phyloP scores from a whole-genome alignment of 257 asterid species.

The Dorcoceras hygrometricum region DNA sequence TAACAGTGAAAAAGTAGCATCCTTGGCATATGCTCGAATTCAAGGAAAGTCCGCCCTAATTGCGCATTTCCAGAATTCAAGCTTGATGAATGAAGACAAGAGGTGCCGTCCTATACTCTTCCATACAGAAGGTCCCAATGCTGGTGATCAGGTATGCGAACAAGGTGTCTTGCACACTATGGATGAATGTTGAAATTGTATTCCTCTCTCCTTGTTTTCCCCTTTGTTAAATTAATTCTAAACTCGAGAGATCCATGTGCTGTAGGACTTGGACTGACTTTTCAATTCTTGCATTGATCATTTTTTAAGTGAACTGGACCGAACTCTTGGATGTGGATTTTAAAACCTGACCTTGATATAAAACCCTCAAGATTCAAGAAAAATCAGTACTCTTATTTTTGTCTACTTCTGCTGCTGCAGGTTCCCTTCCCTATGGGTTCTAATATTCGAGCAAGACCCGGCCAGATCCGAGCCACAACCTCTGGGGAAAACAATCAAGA shows the following conservation, averaged over 20 bases:
- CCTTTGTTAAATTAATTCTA: constrained; percentile 2
- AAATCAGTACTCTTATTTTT: background rate
- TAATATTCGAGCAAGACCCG: constrained; percentile 69
- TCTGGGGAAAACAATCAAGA: constrained; percentile 68
- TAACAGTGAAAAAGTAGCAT: constrained; percentile 97
- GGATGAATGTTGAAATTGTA: background rate
- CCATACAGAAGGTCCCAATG: constrained; percentile 99
- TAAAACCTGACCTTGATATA: background rate
- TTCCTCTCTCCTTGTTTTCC: background rate
- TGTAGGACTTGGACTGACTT: background rate
- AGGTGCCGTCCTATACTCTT: constrained; percentile 97
- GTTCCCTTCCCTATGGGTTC: constrained; percentile 99
- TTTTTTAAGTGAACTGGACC: background rate
- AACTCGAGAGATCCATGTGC: background rate
- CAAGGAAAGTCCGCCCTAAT: constrained; percentile 96
- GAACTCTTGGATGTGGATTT: constrained; percentile 1
- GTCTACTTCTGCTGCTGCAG: constrained; percentile 34
- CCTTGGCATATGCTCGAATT: constrained; percentile 95
- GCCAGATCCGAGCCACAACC: constrained; percentile 53
- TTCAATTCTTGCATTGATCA: background rate
- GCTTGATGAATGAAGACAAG: constrained; percentile 99
- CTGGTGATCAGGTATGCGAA: constrained; percentile 90
- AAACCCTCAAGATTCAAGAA: background rate
- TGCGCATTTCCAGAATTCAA: constrained; percentile 97
- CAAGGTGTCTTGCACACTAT: background rate